Conservation (phyloP, 352 stramenopile species). For the Phytophthora tentaculata region DNA sequence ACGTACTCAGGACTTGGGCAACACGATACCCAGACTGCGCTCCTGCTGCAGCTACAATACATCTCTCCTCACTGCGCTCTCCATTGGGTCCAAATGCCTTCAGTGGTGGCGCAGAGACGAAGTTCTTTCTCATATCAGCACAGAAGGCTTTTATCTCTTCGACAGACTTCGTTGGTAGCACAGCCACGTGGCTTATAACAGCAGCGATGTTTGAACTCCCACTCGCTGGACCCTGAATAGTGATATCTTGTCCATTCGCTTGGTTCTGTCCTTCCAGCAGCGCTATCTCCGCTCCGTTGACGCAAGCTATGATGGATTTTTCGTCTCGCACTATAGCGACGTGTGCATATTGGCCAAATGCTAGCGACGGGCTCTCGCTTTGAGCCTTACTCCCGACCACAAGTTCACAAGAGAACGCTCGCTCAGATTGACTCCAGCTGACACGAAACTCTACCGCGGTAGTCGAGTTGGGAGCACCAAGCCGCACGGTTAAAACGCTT, state of each 20-base stretch:
- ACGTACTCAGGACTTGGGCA: conserved; percentile 60
- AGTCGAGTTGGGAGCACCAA: conserved; percentile 7
- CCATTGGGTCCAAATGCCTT: conserved; percentile 47
- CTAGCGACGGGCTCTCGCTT: conserved; percentile 2
- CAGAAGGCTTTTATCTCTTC: conserved; percentile 39
- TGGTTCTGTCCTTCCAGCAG: conserved; percentile 7
- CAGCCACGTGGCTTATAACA: conserved; percentile 54
- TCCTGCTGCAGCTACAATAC: conserved; percentile 35
- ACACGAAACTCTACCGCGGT: conserved; percentile 26
- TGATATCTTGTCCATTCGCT: conserved; percentile 5
- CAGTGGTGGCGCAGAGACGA: conserved; percentile 55
- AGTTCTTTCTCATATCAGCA: conserved; percentile 46
- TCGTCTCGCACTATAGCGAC: conserved; percentile 18
- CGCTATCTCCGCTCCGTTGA: conserved; percentile 26
- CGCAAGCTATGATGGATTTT: conserved; percentile 20
- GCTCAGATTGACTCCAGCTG: conserved; percentile 21
- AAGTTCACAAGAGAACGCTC: conserved; percentile 25
- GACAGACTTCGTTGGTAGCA: conserved; percentile 32
- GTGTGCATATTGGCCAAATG: conserved; percentile 39
- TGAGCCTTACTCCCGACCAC: conserved; percentile 2
- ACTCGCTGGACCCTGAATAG: conserved; percentile 30
- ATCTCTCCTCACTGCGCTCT: conserved; percentile 33
- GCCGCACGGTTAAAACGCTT: conserved; percentile 25
- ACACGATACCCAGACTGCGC: conserved; percentile 62
- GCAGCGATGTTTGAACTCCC: conserved; percentile 11